Base-by-base conservation (phyloP, 805 yeast genomes). In the Candida ponderosae region DNA sequence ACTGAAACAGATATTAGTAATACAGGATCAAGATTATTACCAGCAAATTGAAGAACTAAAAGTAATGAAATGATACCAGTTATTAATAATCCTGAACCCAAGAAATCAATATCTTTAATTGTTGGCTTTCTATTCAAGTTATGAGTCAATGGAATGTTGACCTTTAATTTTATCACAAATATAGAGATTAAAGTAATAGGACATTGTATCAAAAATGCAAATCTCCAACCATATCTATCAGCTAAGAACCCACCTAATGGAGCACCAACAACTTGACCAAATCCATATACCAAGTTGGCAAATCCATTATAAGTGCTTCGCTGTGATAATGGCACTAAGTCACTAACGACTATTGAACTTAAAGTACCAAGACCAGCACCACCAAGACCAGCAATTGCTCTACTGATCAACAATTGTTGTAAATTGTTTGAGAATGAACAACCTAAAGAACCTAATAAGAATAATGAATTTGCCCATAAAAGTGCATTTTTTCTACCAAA, bases 311-410 rank as follows among this genome's bases (percentile, higher is more conserved):
- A 61, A n/a, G 63, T 44, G 2, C 67, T 66, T 49, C 66, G 47
- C 40, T 57, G 59, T n/a, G 54, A 47, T 9, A 59, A 43, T 18
- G 62, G 58, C 14, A 65, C 57, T 10, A 65, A 46, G 37, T 65
- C 70, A 6, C 66, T 60, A 33, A 60, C 60, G 17, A 63, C 52
- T 13, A 65, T 63, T 5, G 70, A 63, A 8, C 63, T 51, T 8
- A 65, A 48, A 0, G 65, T 61, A 18, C 57, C 47, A 29, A 65
- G 45, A 3, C 70, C 70, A 21, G 68, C 70, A 13, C 68, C 69
- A 18, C 69, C 70, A 13, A 64, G 43, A 15, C 70, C 70, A 3
- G 68, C 54, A 10, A 65, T 24, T 4, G 65, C 65, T 36, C 70
- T 47, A 47, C 62, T 56, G 6, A 58, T 17, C 36, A 61, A 60